phyloP scores from a whole-genome alignment of 768 basidiomycete genomes.

The Antrodiella citrinella region DNA sequence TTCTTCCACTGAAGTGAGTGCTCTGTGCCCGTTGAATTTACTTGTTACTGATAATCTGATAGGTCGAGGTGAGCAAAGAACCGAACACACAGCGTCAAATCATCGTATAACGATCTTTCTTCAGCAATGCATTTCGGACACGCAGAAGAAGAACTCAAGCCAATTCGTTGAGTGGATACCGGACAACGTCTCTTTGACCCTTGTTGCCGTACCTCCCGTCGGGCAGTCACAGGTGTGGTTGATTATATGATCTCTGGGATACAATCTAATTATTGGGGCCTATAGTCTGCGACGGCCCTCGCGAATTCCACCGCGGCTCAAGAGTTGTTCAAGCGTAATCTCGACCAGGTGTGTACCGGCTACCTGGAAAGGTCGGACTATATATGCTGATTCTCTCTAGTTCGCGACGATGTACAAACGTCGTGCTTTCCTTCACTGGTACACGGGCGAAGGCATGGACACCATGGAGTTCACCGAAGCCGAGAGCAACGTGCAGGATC shows the following conservation, averaged over 20 bases:
- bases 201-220: constrained; percentile 78
- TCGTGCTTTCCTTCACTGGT: constrained; percentile 86
- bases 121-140: constrained; percentile 60
- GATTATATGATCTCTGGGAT: background rate
- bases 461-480: constrained; percentile 80
- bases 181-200: constrained; percentile 79
- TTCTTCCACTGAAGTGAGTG: constrained; percentile 69
- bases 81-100: background rate
- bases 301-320: constrained; percentile 80
- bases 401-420: constrained; percentile 79
- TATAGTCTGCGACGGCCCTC: constrained; percentile 59
- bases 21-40: constrained; percentile 9
- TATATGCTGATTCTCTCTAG: constrained; percentile 37
- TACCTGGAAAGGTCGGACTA: no score
- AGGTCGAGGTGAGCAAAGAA: constrained; percentile 20
- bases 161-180: constrained; percentile 92
- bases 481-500: constrained; percentile 72
- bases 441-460: constrained; percentile 90
- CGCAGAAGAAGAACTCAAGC: constrained; percentile 68
- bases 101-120: constrained; percentile 1
- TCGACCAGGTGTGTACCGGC: constrained; percentile 47
- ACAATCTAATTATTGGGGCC: constrained; percentile 6
- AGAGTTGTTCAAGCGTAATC: constrained; percentile 74
- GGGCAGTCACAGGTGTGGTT: constrained; percentile 58
- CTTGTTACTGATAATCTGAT: constrained; percentile 13